These are phyloP conservation scores for Candida khao-thaluensis DNA, from an alignment of 805 yeast genomes.

Conservation along the genomic window DNA sequence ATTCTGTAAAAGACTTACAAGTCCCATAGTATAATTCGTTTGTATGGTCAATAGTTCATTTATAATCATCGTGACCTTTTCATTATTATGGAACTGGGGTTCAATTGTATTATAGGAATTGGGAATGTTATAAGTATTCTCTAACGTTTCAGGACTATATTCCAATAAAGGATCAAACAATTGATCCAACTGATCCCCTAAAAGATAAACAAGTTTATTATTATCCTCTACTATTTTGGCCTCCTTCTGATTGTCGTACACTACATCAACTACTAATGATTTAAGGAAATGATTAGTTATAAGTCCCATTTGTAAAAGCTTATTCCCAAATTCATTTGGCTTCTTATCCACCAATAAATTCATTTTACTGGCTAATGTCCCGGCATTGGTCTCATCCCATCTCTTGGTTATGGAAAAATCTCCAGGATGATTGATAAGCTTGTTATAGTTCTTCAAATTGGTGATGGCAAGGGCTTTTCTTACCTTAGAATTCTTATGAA, in stretches of 20 bases:
- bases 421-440: slow-evolving; percentile 42
- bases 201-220: slow-evolving; percentile 67
- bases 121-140: slow-evolving; percentile 67
- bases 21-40: slow-evolving; percentile 65
- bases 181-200: slow-evolving; percentile 87
- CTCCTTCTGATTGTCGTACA: slow-evolving; percentile 53
- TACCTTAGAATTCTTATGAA: slow-evolving; percentile 54
- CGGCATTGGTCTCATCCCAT: slow-evolving; percentile 83
- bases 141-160: slow-evolving; percentile 88
- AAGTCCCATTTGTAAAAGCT: slow-evolving; percentile 56
- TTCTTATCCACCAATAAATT: slow-evolving; percentile 47
- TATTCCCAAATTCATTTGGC: slow-evolving; percentile 58
- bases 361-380: slow-evolving; percentile 71
- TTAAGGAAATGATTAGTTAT: slow-evolving; percentile 49
- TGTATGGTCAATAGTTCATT: slow-evolving; percentile 70
- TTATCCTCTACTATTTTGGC: slow-evolving; percentile 55
- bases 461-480: slow-evolving; percentile 78
- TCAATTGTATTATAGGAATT: slow-evolving; percentile 16
- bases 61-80: slow-evolving; percentile 51
- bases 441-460: slow-evolving; percentile 62
- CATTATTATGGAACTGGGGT: slow-evolving; percentile 19
- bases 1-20: slow-evolving; percentile 75
- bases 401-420: slow-evolving; percentile 39
- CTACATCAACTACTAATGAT: slow-evolving; percentile 67
- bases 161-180: slow-evolving; percentile 87